phyloP scores from a whole-genome alignment of 2,329 filamentous ascomycete species.

The Ceratocystis alfenasii region DNA sequence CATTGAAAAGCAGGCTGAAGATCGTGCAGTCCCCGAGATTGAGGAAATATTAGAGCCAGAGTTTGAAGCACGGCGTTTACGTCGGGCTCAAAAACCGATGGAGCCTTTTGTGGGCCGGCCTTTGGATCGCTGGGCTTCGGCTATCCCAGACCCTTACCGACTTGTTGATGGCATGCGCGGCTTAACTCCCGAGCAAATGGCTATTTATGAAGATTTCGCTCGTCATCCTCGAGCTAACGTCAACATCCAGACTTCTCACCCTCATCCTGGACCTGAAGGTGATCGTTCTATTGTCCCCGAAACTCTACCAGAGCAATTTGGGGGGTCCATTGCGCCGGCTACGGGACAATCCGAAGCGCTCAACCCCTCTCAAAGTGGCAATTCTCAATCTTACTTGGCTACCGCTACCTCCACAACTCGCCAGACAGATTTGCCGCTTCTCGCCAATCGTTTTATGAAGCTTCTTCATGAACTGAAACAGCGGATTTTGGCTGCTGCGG shows the following conservation, averaged over 20 bases:
- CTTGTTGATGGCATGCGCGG: conserved; percentile 58
- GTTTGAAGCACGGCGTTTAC: conserved; percentile 62
- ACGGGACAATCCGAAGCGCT: conserved; percentile 50
- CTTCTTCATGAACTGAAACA: conserved; percentile 46
- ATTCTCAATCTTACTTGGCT: conserved; percentile 30
- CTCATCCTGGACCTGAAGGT: conserved; percentile 47
- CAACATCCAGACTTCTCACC: conserved; percentile 44
- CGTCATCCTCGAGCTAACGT: conserved; percentile 59
- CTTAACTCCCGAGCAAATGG: conserved; percentile 81
- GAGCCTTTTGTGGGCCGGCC: conserved; percentile 74
- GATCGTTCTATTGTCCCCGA: conserved; percentile 52
- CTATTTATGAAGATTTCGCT: conserved; percentile 93
- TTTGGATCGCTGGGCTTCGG: conserved; percentile 82
- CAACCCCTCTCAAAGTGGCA: conserved; percentile 40
- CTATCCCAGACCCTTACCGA: conserved; percentile 87
- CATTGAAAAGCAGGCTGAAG: conserved; percentile 90
- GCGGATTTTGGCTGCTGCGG: conserved; percentile 33
- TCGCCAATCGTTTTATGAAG: conserved; percentile 47
- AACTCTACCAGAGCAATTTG: conserved; percentile 50
- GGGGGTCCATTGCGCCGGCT: conserved; percentile 42
- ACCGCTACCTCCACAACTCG: conserved; percentile 24
- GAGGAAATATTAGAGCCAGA: conserved; percentile 82
- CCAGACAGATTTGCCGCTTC: conserved; percentile 40
- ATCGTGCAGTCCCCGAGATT: conserved; percentile 85
- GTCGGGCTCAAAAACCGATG: conserved; percentile 61